Conservation (phyloP, 345 rosid genomes). For the Geranium brycei region DNA sequence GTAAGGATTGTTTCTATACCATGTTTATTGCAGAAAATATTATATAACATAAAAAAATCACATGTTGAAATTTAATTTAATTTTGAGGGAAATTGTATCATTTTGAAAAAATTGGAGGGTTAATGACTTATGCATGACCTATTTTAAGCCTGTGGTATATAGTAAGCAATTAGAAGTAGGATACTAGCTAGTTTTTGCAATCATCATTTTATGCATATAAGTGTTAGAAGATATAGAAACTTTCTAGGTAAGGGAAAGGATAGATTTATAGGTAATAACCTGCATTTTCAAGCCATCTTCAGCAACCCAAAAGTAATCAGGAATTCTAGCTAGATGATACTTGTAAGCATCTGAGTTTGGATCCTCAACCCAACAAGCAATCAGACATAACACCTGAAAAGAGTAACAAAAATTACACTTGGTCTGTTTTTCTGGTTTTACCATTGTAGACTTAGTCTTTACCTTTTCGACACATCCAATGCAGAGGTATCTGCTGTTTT, state of each 20-base stretch:
- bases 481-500: slow-evolving; percentile 51
- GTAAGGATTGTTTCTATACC: too few relatives aligned
- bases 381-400: slow-evolving; percentile 41
- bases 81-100: too few relatives aligned
- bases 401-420: not conserved
- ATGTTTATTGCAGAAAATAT: too few relatives aligned
- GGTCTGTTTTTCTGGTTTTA: not conserved
- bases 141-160: too few relatives aligned
- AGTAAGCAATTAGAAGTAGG: too few relatives aligned
- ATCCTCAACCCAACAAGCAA: slow-evolving; percentile 75
- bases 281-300: slow-evolving; percentile 97
- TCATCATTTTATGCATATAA: not conserved
- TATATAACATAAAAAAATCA: too few relatives aligned
- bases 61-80: too few relatives aligned
- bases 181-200: too few relatives aligned
- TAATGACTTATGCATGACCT: too few relatives aligned
- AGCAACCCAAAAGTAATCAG: slow-evolving; percentile 78
- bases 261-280: slow-evolving; percentile 11
- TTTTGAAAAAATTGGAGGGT: too few relatives aligned
- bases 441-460: not conserved
- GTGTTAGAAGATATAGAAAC: not conserved
- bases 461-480: slow-evolving; percentile 60
- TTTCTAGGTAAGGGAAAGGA: not conserved
- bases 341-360: slow-evolving; percentile 39
- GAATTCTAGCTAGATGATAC: slow-evolving; percentile 65